Conservation (phyloP, 495 filamentous ascomycete species). For the Daldinia grandis region DNA sequence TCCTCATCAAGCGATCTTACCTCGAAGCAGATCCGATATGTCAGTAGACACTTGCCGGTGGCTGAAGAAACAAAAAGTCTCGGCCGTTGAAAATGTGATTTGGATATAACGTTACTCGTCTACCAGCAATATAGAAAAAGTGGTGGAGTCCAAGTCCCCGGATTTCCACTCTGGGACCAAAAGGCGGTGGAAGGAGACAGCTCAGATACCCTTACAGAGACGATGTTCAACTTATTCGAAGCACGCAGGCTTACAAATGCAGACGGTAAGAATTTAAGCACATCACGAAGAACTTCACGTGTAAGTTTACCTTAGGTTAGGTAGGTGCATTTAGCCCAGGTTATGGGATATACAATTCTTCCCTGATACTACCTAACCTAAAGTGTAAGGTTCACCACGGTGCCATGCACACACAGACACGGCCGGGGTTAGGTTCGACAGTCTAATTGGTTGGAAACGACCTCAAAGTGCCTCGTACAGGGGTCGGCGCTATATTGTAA, state of each 20-base stretch:
- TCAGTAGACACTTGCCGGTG: neutral
- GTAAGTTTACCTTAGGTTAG: neutral
- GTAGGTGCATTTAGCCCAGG: slow-evolving; percentile 11
- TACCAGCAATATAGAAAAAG: slow-evolving; percentile 1
- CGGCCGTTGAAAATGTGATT: neutral
- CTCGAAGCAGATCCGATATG: neutral
- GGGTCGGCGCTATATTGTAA: slow-evolving; percentile 29
- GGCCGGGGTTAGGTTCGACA: slow-evolving; percentile 7
- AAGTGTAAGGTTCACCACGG: slow-evolving; percentile 24
- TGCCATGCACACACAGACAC: slow-evolving; percentile 24
- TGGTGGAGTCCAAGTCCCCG: slow-evolving; percentile 2
- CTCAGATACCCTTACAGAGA: neutral
- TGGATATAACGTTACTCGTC: slow-evolving; percentile 1
- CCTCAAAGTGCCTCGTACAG: slow-evolving; percentile 43
- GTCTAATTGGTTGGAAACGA: slow-evolving; percentile 37
- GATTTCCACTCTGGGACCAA: neutral
- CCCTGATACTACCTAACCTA: slow-evolving; percentile 21
- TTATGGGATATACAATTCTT: neutral
- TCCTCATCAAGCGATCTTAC: slow-evolving; percentile 5
- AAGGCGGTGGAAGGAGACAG: slow-evolving; percentile 11
- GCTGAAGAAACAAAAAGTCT: neutral
- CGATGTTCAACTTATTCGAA: neutral
- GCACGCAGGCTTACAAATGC: slow-evolving; percentile 5
- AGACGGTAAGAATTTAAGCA: slow-evolving; percentile 2
- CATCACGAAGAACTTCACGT: neutral